Conservation (phyloP, 495 filamentous ascomycete genomes). For the Mytilinidion resinicola region DNA sequence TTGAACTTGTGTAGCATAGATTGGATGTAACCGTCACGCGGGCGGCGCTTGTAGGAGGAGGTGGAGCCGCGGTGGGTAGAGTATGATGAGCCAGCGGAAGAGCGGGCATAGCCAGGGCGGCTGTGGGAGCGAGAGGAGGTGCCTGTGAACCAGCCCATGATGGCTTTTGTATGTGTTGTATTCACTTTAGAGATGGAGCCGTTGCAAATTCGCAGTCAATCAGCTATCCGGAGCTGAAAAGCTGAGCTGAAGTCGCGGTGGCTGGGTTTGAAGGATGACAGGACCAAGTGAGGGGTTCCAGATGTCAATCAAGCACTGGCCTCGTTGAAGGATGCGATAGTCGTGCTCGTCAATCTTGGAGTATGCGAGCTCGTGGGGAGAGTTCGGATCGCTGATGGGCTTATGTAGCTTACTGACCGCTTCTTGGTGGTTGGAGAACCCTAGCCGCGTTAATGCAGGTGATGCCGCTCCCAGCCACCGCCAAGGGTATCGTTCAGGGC, state of each 20-base stretch:
- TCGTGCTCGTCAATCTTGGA: background rate
- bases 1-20: conserved; percentile 64
- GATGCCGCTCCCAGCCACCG: conserved; percentile 1
- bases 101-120: conserved; percentile 23
- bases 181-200: background rate
- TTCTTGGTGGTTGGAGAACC: conserved; percentile 12
- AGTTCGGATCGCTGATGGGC: background rate
- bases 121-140: conserved; percentile 16
- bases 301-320: no score
- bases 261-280: no score
- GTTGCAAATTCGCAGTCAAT: background rate
- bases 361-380: conserved; percentile 1
- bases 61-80: conserved; percentile 44
- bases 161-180: conserved; percentile 1
- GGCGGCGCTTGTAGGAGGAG: conserved; percentile 61
- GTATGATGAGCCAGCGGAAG: conserved; percentile 21
- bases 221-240: no score
- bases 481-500: background rate
- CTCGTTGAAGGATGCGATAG: background rate
- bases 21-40: conserved; percentile 67
- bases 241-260: no score
- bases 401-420: conserved; percentile 9
- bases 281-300: no score
- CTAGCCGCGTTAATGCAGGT: background rate
- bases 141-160: conserved; percentile 29